phyloP scores from a whole-genome alignment of 1,284 basidiomycete species.

The Moesziomyces globuligerus region DNA sequence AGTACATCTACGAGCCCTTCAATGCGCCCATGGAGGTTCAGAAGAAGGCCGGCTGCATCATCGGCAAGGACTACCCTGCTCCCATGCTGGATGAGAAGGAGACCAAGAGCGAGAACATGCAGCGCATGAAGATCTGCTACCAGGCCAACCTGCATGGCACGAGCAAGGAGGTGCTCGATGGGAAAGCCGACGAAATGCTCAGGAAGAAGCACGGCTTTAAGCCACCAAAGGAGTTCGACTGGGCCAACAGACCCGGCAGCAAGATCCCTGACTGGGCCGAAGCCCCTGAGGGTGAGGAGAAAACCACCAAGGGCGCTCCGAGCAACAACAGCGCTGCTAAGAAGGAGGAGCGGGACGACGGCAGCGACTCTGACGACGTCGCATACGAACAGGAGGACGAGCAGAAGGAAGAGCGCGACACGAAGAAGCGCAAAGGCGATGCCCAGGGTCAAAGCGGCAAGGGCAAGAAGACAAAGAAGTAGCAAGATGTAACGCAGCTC shows the following conservation, averaged over 20 bases:
- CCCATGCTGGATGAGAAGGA: constrained; percentile 62
- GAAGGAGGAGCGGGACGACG: constrained; percentile 21
- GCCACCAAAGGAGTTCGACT: constrained; percentile 32
- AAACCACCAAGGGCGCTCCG: constrained; percentile 24
- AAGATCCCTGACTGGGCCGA: constrained; percentile 58
- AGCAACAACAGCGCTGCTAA: constrained; percentile 1
- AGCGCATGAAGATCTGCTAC: constrained; percentile 52
- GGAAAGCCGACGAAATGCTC: constrained; percentile 52
- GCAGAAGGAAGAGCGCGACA: constrained; percentile 26
- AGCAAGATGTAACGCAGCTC: constrained; percentile 10
- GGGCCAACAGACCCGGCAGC: constrained; percentile 26
- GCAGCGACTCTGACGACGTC: constrained; percentile 25
- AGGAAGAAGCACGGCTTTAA: constrained; percentile 52
- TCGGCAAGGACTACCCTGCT: constrained; percentile 58
- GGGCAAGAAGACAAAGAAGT: constrained; percentile 32
- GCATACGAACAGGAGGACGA: constrained; percentile 34
- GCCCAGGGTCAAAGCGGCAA: constrained; percentile 8
- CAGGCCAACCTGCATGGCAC: constrained; percentile 42
- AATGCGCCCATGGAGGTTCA: constrained; percentile 56
- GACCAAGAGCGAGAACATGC: constrained; percentile 51
- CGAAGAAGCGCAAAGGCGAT: constrained; percentile 22
- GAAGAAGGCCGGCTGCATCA: constrained; percentile 56
- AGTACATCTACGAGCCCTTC: constrained; percentile 60
- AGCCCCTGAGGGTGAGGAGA: constrained; percentile 27
- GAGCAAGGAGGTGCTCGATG: constrained; percentile 55